Evolutionary conservation across 495 filamentous ascomycete genomes (phyloP), one percentile per base, ranked within the genome.

Genomic region (Talaromyces borbonicus): DNA sequence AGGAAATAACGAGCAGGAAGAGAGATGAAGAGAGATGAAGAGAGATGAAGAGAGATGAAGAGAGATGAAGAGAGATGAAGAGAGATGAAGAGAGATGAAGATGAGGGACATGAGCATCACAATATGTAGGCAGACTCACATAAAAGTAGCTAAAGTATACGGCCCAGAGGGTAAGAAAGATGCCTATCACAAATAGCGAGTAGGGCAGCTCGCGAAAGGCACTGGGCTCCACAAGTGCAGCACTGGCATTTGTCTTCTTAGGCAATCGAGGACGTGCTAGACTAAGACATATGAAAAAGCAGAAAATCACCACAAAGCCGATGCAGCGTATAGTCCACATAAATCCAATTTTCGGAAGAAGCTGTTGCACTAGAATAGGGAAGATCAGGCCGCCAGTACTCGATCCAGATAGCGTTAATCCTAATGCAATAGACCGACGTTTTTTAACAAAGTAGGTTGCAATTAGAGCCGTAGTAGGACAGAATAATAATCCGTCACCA

Each of bases 371-470:
- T 36, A 95, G 77, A 26, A 75, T 69, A 0, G 86, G 83, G 52
- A 88, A 89, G 1, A 95, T 59, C 19, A 94, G 57, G 2, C 88
- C 87, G 4, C 90, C 88, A 1, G 80, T 82, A 1, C 79, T 83
- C 22, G 71, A 77, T 0, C 90, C 90, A 11, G 70, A 73, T 0
- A 84, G 81, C 0, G 66, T 69, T 16, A 87, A 60, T 0, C 80
- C 84, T 23, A 92, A 70, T 0, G 85, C 89, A 20, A 90, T 60
- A 2, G 70, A 67, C 1, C 84, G 73, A 23, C 77, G 77, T 53
- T 66, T n/a, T n/a, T n/a, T 79, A 32, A 60, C 68, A 50, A 96
- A 96, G 55, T 94, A 92, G 3, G 84, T 87, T 1, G 77, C 69
- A 12, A 85, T 66, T n/a, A 92, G 61, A 3, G 80, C 75, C 27